phyloP scores from a whole-genome alignment of 257 asterid species.

The Solanum megistacrolobum region DNA sequence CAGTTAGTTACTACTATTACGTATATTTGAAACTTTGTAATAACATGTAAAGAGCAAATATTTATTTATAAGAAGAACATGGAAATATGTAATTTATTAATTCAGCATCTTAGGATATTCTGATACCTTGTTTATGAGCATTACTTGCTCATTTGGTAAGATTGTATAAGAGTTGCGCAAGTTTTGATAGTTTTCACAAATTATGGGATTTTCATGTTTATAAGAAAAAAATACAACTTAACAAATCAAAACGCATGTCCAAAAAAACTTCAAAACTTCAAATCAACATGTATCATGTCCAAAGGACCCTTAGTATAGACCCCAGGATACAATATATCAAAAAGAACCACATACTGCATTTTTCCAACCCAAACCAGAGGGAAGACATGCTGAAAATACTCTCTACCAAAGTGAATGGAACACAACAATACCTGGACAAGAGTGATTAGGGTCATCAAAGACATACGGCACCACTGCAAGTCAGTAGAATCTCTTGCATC shows the following conservation, averaged over 20 bases:
- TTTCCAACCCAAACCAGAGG: not conserved
- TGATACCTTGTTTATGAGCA: no score
- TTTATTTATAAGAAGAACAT: not conserved
- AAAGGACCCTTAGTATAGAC: not conserved
- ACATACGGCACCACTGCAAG: conserved; percentile 64
- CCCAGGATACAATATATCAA: not conserved
- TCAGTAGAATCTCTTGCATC: conserved; percentile 45
- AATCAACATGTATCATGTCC: no score
- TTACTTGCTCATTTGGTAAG: no score
- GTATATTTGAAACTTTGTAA: no score
- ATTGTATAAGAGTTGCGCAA: no score
- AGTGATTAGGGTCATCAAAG: conserved; percentile 59
- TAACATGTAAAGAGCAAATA: not conserved
- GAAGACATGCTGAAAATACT: not conserved
- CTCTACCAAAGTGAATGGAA: not conserved
- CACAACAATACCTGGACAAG: conserved; percentile 68
- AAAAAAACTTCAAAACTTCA: no score
- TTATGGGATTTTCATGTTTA: no score
- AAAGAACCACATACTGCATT: conserved; percentile 1
- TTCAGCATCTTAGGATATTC: no score
- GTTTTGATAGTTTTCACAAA: no score
- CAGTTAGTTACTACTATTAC: no score
- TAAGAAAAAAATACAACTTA: no score
- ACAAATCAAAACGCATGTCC: no score
- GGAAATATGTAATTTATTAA: not conserved